Evolutionary conservation across 257 asterid genomes (phyloP).

Genomic region (Penstemon davidsonii): DNA sequence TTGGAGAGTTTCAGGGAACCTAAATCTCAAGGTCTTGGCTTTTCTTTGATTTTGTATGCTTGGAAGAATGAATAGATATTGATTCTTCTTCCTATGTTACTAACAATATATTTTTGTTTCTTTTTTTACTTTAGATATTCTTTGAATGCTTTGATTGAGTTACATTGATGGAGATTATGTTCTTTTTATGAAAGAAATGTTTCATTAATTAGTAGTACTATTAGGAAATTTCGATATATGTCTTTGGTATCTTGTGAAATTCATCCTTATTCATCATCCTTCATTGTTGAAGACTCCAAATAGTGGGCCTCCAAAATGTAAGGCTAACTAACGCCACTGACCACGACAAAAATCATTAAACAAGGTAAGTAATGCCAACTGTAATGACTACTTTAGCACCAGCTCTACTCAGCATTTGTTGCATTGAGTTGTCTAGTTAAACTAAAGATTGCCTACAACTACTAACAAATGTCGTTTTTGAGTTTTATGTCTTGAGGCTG

Average conservation of each 20-base stretch:
- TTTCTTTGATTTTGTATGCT: slow-evolving; percentile 72
- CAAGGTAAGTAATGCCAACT: neutral
- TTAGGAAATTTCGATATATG: neutral
- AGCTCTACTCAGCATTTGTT: neutral
- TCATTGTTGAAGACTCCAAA: neutral
- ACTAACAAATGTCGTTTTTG: neutral
- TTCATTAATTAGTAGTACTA: neutral
- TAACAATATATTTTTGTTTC: too few relatives aligned
- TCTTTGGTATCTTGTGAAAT: neutral
- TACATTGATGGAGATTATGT: neutral
- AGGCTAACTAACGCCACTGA: neutral
- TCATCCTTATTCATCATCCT: neutral
- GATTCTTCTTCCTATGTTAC: slow-evolving; percentile 8
- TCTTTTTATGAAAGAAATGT: neutral
- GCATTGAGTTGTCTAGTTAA: neutral
- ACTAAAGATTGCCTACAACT: neutral
- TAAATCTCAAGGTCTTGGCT: slow-evolving; percentile 60
- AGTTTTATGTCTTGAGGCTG: neutral
- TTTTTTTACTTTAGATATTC: neutral
- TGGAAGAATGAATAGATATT: slow-evolving; percentile 68
- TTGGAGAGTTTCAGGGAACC: slow-evolving; percentile 47
- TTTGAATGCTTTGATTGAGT: neutral
- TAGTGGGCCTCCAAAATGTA: neutral
- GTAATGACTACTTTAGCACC: neutral
- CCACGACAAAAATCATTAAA: neutral